Percentiles rank a stretch among this genome's conserved stretches.
phyloP scores from a whole-genome alignment of 257 asterid species.

The Solanum megistacrolobum region DNA sequence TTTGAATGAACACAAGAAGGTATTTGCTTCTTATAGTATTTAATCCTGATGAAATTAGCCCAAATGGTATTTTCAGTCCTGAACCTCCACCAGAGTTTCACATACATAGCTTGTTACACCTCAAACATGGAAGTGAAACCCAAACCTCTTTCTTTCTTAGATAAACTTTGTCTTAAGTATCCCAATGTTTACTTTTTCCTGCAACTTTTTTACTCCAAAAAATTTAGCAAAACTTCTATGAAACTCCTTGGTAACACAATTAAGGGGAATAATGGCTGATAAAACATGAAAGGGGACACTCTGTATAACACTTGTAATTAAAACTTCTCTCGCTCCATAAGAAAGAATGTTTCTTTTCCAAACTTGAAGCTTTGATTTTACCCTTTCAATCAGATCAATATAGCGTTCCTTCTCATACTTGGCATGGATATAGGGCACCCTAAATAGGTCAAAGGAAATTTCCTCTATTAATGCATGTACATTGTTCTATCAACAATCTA shows the following conservation, averaged over 20 bases:
- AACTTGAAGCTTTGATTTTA: neutral
- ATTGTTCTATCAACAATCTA: neutral
- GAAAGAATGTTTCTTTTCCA: neutral
- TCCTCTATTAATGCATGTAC: neutral
- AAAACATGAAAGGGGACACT: neutral
- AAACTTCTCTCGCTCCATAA: neutral
- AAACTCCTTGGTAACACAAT: neutral
- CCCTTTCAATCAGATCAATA: neutral
- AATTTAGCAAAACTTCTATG: neutral
- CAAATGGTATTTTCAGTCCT: neutral
- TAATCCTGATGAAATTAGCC: neutral
- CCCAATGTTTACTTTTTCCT: neutral
- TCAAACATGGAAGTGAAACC: neutral
- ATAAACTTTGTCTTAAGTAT: neutral
- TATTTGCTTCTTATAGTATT: neutral
- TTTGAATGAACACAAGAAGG: neutral
- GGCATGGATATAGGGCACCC: neutral
- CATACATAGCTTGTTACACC: neutral
- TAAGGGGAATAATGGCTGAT: neutral
- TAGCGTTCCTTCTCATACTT: neutral
- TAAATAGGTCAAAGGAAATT: neutral
- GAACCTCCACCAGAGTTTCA: neutral
- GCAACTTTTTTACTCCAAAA: neutral
- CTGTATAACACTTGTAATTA: neutral
- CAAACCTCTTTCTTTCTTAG: neutral